Percentiles rank a stretch among this genome's conserved stretches.
These are phyloP conservation scores for Xylaria sp. DNA, from an alignment of 2,329 filamentous ascomycete species.

Conservation along the genomic window DNA sequence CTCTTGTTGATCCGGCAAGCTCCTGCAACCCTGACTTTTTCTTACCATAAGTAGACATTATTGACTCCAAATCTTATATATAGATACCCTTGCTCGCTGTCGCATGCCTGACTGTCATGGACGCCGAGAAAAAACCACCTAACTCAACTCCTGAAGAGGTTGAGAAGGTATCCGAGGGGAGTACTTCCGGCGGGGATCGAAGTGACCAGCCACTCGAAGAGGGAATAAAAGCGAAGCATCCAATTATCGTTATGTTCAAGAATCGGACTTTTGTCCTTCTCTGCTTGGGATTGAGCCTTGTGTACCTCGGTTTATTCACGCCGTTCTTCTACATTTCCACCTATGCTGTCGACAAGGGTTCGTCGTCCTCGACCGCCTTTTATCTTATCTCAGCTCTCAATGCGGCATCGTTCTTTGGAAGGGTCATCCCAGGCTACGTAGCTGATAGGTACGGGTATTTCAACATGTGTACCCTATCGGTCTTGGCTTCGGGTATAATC, in stretches of 20 bases:
- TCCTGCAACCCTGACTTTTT: too few relatives aligned
- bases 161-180: constrained; percentile 14
- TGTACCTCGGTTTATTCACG: constrained; percentile 52
- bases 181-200: constrained; percentile 6
- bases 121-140: constrained; percentile 19
- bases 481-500: constrained; percentile 50
- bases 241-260: constrained; percentile 35
- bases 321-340: constrained; percentile 52
- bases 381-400: constrained; percentile 53
- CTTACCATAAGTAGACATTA: too few relatives aligned
- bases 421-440: constrained; percentile 50
- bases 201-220: background rate
- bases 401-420: constrained; percentile 51
- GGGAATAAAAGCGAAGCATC: constrained; percentile 17
- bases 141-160: background rate
- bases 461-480: constrained; percentile 46
- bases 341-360: constrained; percentile 41
- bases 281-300: constrained; percentile 49
- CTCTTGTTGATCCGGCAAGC: too few relatives aligned
- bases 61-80: too few relatives aligned
- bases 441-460: constrained; percentile 45
- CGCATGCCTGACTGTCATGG: constrained; percentile 42
- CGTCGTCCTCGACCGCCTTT: constrained; percentile 48
- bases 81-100: constrained; percentile 44
- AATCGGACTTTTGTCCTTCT: constrained; percentile 41